phyloP scores from a whole-genome alignment of 495 filamentous ascomycete genomes.

The Tuber melanosporum region DNA sequence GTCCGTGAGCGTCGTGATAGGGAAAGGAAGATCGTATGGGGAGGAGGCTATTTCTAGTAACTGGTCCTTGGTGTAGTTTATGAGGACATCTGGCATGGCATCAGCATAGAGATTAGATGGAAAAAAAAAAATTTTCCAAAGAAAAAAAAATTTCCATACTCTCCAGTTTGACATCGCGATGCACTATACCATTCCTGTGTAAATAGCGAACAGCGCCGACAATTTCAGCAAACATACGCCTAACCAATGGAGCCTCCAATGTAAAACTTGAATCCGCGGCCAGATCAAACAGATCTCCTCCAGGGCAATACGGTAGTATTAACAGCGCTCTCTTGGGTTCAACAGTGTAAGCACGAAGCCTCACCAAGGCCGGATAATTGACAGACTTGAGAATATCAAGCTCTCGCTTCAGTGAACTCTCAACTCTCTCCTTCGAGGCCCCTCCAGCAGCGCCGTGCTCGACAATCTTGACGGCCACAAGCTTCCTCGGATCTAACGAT shows the following conservation, averaged over 20 bases:
- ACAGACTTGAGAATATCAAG: constrained; percentile 83
- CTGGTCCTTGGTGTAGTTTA: constrained; percentile 62
- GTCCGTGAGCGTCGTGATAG: constrained; percentile 83
- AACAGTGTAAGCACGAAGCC: constrained; percentile 80
- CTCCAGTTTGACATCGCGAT: constrained; percentile 96
- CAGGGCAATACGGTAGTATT: constrained; percentile 84
- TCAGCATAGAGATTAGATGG: constrained; percentile 14
- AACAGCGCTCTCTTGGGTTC: constrained; percentile 73
- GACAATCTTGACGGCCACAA: constrained; percentile 93
- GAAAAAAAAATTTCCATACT: constrained; percentile 54
- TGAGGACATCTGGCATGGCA: constrained; percentile 65
- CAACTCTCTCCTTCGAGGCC: constrained; percentile 73
- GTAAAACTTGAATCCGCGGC: constrained; percentile 61
- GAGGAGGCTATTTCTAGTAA: constrained; percentile 49
- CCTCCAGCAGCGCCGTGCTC: constrained; percentile 90
- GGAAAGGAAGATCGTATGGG: constrained; percentile 57
- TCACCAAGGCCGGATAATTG: constrained; percentile 79
- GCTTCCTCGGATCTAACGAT: constrained; percentile 52
- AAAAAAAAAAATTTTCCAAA: background rate
- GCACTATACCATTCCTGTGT: constrained; percentile 77
- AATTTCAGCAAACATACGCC: constrained; percentile 84
- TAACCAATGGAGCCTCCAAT: constrained; percentile 61
- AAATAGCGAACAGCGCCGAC: constrained; percentile 79
- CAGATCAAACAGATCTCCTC: constrained; percentile 90
- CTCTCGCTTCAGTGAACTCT: constrained; percentile 87